Base-by-base conservation (phyloP, 306 rosid species). In the Vigna unguiculata region DNA sequence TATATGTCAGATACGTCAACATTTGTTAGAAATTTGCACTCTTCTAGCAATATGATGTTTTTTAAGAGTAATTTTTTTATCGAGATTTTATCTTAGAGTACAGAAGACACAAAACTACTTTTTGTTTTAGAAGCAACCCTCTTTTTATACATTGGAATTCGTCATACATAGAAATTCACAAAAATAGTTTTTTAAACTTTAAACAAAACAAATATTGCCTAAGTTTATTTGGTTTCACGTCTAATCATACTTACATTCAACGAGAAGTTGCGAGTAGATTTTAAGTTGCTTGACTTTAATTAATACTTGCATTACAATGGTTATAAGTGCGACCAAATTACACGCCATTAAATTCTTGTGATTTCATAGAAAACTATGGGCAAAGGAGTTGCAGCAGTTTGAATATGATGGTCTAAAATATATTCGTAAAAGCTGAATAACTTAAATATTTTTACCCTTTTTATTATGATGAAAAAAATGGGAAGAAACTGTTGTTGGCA, bases 1-100 rank as follows among this genome's bases (percentile, higher is more conserved):
- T 43, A 43, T 43, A 43, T 9, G 40, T 78, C 51, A 45, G 60
- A 57, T 67, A 68, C 45, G 19, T 6, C 19, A 32, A 58, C 17
- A 25, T 25, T 25, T 25, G 30, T 25, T 25, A 0, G 30, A 25
- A 25, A 25, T 25, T 6, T 36, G 40, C 40, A 36, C 2, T 36
- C 40, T 60, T 30, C 45, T 30, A 7, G 1, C 7, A 59, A 25
- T 25, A 28, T 15, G 19, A 14, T 3, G 0, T 6, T 2, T 28
- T 30, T 6, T 5, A 0, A 59, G 24, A 25, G 5, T 58, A 5
- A 13, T 12, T 58, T 12, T 58, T 54, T 24, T 25, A 25, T 58
- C 38, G 13, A 24, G 10, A 24, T 24, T 57, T 57, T 57, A 7
- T 6, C 8, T 36, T 36, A 36, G 40, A 34, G 38, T 34, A 34